Evolutionary conservation across 2,329 filamentous ascomycete genomes (phyloP), one percentile per base, ranked within the genome.

Genomic region (Colletotrichum sp.): DNA sequence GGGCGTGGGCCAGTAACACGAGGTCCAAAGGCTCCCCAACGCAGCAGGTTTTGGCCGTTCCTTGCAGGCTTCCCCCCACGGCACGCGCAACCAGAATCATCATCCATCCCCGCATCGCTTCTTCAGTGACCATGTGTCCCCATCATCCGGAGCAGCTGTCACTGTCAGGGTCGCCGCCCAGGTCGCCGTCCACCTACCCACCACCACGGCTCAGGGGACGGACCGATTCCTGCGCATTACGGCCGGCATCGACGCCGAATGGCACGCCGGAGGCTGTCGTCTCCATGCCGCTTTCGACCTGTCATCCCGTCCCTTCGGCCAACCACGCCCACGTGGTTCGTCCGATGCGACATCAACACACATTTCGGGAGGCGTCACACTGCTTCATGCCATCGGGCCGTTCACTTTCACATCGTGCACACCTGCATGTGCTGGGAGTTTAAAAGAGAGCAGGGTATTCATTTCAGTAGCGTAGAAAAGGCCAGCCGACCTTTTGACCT

Each of bases 371-470:
- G n/a, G 24, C 28, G 21, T 21, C 32, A 52, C 34, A 34, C 13
- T 34, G 13, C 59, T 21, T 60, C 49, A 26, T 52, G 16, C 15
- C 49, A 44, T 71, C 67, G 72, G 72, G 49, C 72, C 68, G 68
- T 66, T 67, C n/a, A 32, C 2, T 28, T 60, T 65, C 49, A 21
- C 32, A 34, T 60, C 12, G n/a, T 30, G 8, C 21, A 15, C 13
- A 18, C 18, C 18, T 52, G 57, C 26, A 76, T 24, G 44, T 76
- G 63, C 16, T 32, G 8, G 21, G 18, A 16, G 55, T 16, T 21
- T 60, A 63, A 72, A 63, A 63, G 28, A 72, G 74, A 74, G 74
- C 59, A 73, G 74, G 70, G 74, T 76, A 76, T 76, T 75, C 65
- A 49, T 60, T 68, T 32, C 57, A 66, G 52, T 36, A 39, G 36